Evolutionary conservation across 176 grass and related monocot genomes (phyloP), one percentile per base, ranked within the genome.

Genomic region (Guadua angustifolia): DNA sequence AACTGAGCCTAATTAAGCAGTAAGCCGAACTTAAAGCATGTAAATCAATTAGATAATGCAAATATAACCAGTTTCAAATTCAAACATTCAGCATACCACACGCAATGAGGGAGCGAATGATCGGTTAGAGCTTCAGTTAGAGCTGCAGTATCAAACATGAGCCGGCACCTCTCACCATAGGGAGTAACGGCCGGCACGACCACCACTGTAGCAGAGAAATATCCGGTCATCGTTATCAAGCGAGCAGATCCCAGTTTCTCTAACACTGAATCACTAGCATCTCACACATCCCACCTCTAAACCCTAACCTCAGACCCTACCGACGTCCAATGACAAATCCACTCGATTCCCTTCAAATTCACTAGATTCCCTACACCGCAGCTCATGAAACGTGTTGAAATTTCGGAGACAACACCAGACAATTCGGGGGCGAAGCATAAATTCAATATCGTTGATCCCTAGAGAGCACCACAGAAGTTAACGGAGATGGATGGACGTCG

Each of bases 171-270:
- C 89, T 87, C 53, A 80, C 61, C 14, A 50, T 79, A 69, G 58
- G 88, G 59, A 86, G 88, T 86, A 79, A 86, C 10, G 67, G 74
- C 88, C 46, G 42, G 79, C 84, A 74, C 73, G 43, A 83, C 74
- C 88, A 87, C 84, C 79, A 80, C 88, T 90, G 88, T 87, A 90
- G 88, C 88, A 90, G 52, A 90, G 67, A 90, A 90, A 90, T 90
- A 90, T 65, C 88, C 74, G 61, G 84, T 90, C 88, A 90, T 90
- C 88, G 88, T 84, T 84, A 91, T 91, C 89, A 91, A 69, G 89
- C 75, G 75, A 87, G 81, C 43, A 61, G 24, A 87, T 84, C 75
- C 89, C 89, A 84, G 71, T 86, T 82, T 62, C 73, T 82, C 83
- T 77, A 77, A 86, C 88, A 86, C 88, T 82, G 73, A 78, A 90